These are phyloP conservation scores for Aspergillus campestris DNA, from an alignment of 495 filamentous ascomycete genomes.

Conservation along the genomic window DNA sequence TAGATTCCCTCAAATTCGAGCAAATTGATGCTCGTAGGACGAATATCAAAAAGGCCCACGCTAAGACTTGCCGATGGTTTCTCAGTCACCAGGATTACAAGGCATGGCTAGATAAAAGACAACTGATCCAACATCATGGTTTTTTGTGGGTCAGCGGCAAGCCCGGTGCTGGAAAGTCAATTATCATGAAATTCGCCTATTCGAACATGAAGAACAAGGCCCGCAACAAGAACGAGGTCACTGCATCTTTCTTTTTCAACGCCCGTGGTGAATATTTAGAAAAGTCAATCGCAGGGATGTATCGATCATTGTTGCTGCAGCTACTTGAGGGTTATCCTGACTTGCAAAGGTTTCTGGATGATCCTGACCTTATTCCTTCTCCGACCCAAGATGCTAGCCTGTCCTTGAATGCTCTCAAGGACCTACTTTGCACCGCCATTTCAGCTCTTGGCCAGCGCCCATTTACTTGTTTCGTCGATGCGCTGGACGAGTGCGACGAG, in stretches of 20 bases:
- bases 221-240: conserved; percentile 6
- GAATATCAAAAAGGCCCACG: conserved; percentile 18
- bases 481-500: conserved; percentile 34
- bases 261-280: conserved; percentile 40
- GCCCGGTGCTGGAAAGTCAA: conserved; percentile 48
- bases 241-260: conserved; percentile 46
- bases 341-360: conserved; percentile 17
- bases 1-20: conserved; percentile 23
- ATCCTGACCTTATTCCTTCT: conserved; percentile 4
- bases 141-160: conserved; percentile 53
- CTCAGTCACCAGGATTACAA: conserved; percentile 28
- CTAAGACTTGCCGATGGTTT: conserved; percentile 44
- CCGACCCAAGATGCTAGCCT: conserved; percentile 1
- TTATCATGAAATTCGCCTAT: conserved; percentile 40
- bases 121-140: conserved; percentile 32
- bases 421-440: conserved; percentile 13
- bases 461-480: conserved; percentile 31
- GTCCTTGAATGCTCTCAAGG: conserved; percentile 14
- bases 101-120: conserved; percentile 37
- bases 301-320: conserved; percentile 40
- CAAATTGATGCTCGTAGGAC: conserved; percentile 18
- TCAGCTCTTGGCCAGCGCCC: conserved; percentile 10
- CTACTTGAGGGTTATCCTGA: conserved; percentile 21
- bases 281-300: conserved; percentile 45
- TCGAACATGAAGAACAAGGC: conserved; percentile 8